Evolutionary conservation across 23 red algal species (phyloP), one percentile per base, ranked within the genome.

Genomic region (Agarophyton chilense): DNA sequence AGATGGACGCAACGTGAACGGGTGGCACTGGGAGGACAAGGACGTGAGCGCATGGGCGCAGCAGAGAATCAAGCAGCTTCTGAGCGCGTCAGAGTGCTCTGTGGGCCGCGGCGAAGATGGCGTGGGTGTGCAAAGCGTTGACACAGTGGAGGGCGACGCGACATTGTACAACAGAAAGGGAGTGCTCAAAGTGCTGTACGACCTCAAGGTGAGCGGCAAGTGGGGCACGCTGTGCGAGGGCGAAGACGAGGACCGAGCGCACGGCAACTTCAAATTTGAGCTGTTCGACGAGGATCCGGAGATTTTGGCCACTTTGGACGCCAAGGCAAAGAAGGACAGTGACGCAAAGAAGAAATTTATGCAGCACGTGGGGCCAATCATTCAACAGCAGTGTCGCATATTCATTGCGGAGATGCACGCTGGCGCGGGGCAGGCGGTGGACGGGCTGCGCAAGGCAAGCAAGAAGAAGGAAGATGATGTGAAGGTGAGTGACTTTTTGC

Each of bases 21-120:
- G 77, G 28, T 98, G 95, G 95, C 95, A 98, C 66, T 98, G 95
- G 95, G 95, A 94, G 72, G 88, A 91, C 44, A 82, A 83, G 63
- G 85, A 98, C 41, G 92, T 98, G 64, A 78, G 50, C 18, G 28
- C 33, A 17, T 98, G 95, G 95, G 89, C 95, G 33, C 55, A 72
- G 39, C 43, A 44, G 28, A 72, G 95, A 29, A 61, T 98, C 68
- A 81, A 78, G 62, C 71, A 80, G 41, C 56, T 98, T 39, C n/a
- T 88, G 29, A 39, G 57, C 24, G 19, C 28, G 24, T 50, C 34
- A 11, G 32, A 17, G 9, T 83, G 68, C 65, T 62, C 19, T 4
- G 25, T 12, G 29, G 34, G 34, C 67, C 31, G 60, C 44, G 64
- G 52, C n/a, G 56, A 19, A 8, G 28, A 66, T 8, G 26, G 9